Conservation (phyloP, 106 monocot species). For the Dioscorea alata region DNA sequence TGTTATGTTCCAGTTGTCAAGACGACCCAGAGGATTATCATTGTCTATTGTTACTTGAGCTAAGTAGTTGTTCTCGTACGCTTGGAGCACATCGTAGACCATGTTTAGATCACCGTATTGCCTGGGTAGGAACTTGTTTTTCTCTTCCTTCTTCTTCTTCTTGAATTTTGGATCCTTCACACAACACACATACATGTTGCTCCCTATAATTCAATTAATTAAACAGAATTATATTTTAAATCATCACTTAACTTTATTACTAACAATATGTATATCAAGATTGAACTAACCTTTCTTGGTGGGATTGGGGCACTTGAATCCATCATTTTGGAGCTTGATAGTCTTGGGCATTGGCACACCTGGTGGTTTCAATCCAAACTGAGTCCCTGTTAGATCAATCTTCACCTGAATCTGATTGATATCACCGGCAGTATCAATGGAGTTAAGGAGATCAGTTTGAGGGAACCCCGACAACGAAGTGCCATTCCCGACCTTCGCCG, state of each 20-base stretch:
- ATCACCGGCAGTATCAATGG: slow-evolving; percentile 91
- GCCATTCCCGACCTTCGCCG: slow-evolving; percentile 57
- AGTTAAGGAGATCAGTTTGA: slow-evolving; percentile 53
- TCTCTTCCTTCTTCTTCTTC: slow-evolving; percentile 21
- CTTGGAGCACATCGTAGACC: slow-evolving; percentile 74
- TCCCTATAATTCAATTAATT: slow-evolving; percentile 9
- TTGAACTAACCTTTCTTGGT: slow-evolving; percentile 27
- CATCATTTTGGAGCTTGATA: slow-evolving; percentile 55
- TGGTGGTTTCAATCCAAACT: slow-evolving; percentile 75
- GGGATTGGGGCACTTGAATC: slow-evolving; percentile 65
- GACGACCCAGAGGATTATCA: slow-evolving; percentile 61
- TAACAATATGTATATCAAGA: too few species aligned
- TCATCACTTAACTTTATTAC: too few species aligned
- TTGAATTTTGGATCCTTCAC: slow-evolving; percentile 57
- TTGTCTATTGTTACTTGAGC: slow-evolving; percentile 89
- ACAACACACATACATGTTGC: slow-evolving; percentile 79
- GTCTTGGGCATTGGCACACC: slow-evolving; percentile 74
- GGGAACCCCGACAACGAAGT: slow-evolving; percentile 72
- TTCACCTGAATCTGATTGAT: slow-evolving; percentile 52
- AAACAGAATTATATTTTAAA: too few species aligned
- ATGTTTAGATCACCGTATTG: slow-evolving; percentile 73
- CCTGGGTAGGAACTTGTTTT: slow-evolving; percentile 46
- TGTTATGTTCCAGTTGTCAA: slow-evolving; percentile 92
- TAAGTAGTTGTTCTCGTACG: slow-evolving; percentile 71
- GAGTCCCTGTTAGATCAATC: slow-evolving; percentile 68